phyloP scores from a whole-genome alignment of 495 filamentous ascomycete genomes.

The Penicillium bovifimosum region DNA sequence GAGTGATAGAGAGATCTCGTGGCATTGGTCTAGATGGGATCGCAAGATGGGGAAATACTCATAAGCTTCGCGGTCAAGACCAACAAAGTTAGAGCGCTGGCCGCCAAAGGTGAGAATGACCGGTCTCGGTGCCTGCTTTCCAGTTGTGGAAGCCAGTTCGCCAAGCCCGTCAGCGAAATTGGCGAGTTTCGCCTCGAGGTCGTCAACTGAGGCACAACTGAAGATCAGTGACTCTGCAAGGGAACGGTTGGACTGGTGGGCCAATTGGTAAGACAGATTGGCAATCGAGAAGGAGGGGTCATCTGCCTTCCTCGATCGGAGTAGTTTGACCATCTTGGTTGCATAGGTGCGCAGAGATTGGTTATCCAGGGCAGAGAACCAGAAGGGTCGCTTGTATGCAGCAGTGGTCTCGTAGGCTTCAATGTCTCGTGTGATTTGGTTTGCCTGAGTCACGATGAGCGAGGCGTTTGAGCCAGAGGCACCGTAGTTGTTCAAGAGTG shows the following conservation, averaged over 20 bases:
- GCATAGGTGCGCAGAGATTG: not conserved
- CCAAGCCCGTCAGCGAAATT: not conserved
- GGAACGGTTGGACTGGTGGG: not conserved
- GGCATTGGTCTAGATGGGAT: not conserved
- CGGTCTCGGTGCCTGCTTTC: not conserved
- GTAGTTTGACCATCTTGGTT: not conserved
- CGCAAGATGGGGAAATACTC: not conserved
- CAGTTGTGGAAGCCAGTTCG: not conserved
- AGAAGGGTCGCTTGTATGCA: not conserved
- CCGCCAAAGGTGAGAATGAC: not conserved
- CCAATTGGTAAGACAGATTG: not conserved
- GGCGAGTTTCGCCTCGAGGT: not conserved
- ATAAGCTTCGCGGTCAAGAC: not conserved
- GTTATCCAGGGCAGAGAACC: not conserved
- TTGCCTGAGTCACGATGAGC: conserved; percentile 24
- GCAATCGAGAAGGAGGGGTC: not conserved
- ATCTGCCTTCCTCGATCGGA: not conserved
- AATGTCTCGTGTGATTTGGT: not conserved
- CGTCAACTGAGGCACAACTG: not conserved
- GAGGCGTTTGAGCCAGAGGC: conserved; percentile 41
- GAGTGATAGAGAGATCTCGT: not conserved
- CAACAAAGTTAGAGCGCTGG: not conserved
- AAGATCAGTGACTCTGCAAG: not conserved
- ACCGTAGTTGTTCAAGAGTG: conserved; percentile 43
- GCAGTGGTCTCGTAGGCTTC: not conserved